phyloP scores from a whole-genome alignment of 257 asterid genomes.

The Lantana camara region DNA sequence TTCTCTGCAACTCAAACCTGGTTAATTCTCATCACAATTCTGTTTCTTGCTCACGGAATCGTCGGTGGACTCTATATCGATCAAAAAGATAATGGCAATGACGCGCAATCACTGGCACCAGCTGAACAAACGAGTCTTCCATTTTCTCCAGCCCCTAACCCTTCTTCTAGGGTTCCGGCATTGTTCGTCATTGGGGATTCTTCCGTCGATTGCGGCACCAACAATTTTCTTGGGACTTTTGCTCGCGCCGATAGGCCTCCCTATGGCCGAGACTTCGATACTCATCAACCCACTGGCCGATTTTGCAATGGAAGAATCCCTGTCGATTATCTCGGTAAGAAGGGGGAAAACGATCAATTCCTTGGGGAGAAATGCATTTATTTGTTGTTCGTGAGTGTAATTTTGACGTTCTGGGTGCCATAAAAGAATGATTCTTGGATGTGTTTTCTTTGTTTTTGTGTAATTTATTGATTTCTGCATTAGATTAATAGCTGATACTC shows the following conservation, averaged over 20 bases:
- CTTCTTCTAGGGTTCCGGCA: slow-evolving; percentile 58
- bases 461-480: slow-evolving; percentile 19
- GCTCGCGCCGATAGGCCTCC: slow-evolving; percentile 95
- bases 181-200: slow-evolving; percentile 91
- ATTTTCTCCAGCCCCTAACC: slow-evolving; percentile 18
- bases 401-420: slow-evolving; percentile 9
- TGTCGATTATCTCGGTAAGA: slow-evolving; percentile 77
- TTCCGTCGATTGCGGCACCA: slow-evolving; percentile 90
- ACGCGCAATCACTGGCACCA: slow-evolving; percentile 23
- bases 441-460: neutral
- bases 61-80: slow-evolving; percentile 27
- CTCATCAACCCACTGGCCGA: slow-evolving; percentile 87
- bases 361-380: slow-evolving; percentile 4
- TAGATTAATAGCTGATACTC: slow-evolving; percentile 4
- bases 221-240: slow-evolving; percentile 82
- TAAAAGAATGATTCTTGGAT: slow-evolving; percentile 7
- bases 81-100: slow-evolving; percentile 15
- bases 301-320: slow-evolving; percentile 95
- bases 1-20: slow-evolving; percentile 25
- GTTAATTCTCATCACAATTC: slow-evolving; percentile 36
- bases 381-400: neutral
- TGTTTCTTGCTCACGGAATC: slow-evolving; percentile 38
- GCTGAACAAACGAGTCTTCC: slow-evolving; percentile 28
- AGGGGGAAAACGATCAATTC: neutral
- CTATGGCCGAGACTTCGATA: slow-evolving; percentile 90